These are phyloP conservation scores for Sonneratia caseolaris DNA, from an alignment of 345 rosid genomes.

Conservation along the genomic window DNA sequence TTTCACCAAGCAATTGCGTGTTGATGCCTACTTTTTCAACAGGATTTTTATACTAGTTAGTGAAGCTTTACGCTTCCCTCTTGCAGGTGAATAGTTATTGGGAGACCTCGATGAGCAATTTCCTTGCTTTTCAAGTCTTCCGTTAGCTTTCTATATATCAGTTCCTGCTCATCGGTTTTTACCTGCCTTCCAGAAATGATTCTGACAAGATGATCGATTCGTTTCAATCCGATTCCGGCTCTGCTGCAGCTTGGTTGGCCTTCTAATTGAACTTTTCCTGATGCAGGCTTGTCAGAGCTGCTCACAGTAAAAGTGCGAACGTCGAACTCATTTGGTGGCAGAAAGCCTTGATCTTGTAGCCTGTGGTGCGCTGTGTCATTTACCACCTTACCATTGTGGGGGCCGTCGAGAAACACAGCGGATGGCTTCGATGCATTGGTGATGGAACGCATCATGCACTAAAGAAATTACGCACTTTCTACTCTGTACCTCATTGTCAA, in stretches of 20 bases:
- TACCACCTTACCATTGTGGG: background rate
- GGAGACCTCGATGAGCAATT: background rate
- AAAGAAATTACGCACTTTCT: background rate
- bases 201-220: background rate
- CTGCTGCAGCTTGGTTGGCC: background rate
- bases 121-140: background rate
- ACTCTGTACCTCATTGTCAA: background rate
- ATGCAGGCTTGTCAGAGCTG: conserved; percentile 60
- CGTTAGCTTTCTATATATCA: background rate
- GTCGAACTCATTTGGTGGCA: conserved; percentile 82
- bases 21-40: background rate
- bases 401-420: background rate
- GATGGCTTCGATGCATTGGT: background rate
- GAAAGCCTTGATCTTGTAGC: conserved; percentile 4
- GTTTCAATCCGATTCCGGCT: background rate
- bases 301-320: conserved; percentile 64
- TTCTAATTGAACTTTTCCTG: background rate
- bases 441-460: no score
- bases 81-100: background rate
- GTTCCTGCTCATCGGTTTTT: background rate
- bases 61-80: background rate
- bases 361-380: background rate
- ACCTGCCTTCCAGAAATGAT: background rate
- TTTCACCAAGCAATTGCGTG: background rate
- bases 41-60: background rate